Evolutionary conservation across 164 flowering plant species (phyloP).

Genomic region (Liriodendron chinense): DNA sequence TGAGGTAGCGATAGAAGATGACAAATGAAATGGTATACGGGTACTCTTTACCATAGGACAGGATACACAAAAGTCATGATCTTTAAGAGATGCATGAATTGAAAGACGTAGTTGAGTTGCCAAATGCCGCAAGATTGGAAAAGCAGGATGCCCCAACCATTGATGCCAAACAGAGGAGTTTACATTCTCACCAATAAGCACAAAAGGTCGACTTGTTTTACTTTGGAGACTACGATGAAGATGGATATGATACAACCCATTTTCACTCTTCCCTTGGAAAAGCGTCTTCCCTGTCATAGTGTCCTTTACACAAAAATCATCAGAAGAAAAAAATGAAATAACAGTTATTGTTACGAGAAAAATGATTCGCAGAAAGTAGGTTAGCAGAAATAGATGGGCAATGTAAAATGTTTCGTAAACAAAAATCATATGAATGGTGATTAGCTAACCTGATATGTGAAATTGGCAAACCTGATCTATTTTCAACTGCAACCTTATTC

Average conservation of each 20-base stretch:
- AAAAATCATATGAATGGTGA: too few species aligned
- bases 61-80: not conserved
- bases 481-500: too few species aligned
- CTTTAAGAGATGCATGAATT: not conserved
- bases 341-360: not conserved
- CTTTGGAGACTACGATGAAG: not conserved
- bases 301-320: not conserved
- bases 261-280: constrained; percentile 3
- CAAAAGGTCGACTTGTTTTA: not conserved
- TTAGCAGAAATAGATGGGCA: not conserved
- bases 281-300: not conserved
- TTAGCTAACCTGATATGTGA: too few species aligned
- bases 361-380: not conserved
- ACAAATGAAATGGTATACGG: not conserved
- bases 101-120: not conserved
- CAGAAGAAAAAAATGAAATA: not conserved
- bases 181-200: not conserved
- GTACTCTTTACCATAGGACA: not conserved
- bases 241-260: not conserved
- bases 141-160: too few species aligned
- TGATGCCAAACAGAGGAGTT: not conserved
- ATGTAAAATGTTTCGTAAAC: too few species aligned
- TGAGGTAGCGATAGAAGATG: not conserved
- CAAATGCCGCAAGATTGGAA: not conserved
- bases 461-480: too few species aligned